Evolutionary conservation across 352 stramenopile species (phyloP), one percentile per base, ranked within the genome.

Genomic region (Paralagenidium karlingii): DNA sequence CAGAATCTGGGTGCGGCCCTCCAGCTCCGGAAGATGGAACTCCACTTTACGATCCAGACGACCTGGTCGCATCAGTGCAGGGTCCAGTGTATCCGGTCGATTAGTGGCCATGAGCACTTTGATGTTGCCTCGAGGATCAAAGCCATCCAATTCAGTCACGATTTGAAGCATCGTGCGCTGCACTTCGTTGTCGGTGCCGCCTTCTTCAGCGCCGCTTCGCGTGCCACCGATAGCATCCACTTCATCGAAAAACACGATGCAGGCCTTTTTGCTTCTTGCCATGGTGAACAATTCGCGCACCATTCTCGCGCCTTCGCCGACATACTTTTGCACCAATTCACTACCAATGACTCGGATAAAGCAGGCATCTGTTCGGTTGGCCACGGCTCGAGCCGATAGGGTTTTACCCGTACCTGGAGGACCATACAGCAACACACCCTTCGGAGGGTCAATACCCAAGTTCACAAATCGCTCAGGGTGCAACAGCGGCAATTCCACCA

Each of bases 241-340:
- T 66, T 99, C 96, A 58, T 99, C 96, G 59, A 99, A 99, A 65
- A 99, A 99, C 33, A 99, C 76, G 41, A 97, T 96, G 53, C 83
- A 97, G 16, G 94, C 91, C 55, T 98, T 97, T 71, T 99, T 99
- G 45, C 86, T 96, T 25, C 95, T 85, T 13, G 96, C 96, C 94
- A 99, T 98, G 13, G 94, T 97, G 63, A 99, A 99, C n/a, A 99
- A 68, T 62, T 99, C 96, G 32, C 96, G 92, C 49, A 99, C 96
- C 94, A 99, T 99, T 29, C 96, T 77, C 11, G 96, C 95, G 42
- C 96, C 96, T 68, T 99, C 95, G 16, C 96, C 96, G 24, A 99
- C 94, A 63, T 99, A 99, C 58, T 98, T 99, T 59, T 99, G 96
- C 33, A 99, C 96, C 9, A 99, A 68, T 55, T 99, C 96, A 40